A percentile compares a stretch with the other conserved stretches of the same genome.
Evolutionary conservation across 2,329 filamentous ascomycete species (phyloP).

Genomic region (Beauveria australis): DNA sequence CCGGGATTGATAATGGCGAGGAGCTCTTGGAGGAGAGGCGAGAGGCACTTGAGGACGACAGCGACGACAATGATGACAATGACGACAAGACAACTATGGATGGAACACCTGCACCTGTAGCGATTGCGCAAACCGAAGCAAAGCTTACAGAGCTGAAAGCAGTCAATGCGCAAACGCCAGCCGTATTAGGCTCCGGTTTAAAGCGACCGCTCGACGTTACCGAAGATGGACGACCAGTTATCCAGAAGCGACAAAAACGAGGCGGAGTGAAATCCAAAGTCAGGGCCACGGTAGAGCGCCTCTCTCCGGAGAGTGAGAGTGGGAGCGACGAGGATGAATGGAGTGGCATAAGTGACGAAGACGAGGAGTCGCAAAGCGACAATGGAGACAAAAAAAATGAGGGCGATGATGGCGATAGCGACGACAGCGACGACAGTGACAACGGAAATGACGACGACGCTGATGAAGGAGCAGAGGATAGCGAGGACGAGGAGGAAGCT

Average conservation of each 20-base stretch:
- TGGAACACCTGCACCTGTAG: constrained; percentile 5
- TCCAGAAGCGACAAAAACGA: constrained; percentile 74
- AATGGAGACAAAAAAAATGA: constrained; percentile 21
- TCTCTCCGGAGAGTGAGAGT: constrained; percentile 26
- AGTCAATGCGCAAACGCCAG: constrained; percentile 1
- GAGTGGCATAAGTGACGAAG: constrained; percentile 52
- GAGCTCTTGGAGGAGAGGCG: constrained; percentile 41
- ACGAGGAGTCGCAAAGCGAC: constrained; percentile 21
- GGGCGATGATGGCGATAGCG: constrained; percentile 20
- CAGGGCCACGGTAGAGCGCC: constrained; percentile 34
- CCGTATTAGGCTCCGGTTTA: constrained; percentile 61
- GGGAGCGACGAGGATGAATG: constrained; percentile 41
- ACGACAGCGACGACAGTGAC: constrained; percentile 21
- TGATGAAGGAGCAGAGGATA: constrained; percentile 24
- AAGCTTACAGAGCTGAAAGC: neutral
- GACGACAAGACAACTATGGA: constrained; percentile 13
- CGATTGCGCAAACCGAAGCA: constrained; percentile 5
- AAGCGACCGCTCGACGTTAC: constrained; percentile 80
- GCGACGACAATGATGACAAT: constrained; percentile 21
- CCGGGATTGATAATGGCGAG: constrained; percentile 49
- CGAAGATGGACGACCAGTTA: constrained; percentile 68
- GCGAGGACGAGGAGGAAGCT: constrained; percentile 23
- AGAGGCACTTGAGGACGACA: constrained; percentile 21
- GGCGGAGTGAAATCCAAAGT: constrained; percentile 51
- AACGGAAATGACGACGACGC: constrained; percentile 24